A percentile compares a stretch with the other conserved stretches of the same genome.
phyloP scores from a whole-genome alignment of 2,329 filamentous ascomycete genomes.

The Curvularia sp. region DNA sequence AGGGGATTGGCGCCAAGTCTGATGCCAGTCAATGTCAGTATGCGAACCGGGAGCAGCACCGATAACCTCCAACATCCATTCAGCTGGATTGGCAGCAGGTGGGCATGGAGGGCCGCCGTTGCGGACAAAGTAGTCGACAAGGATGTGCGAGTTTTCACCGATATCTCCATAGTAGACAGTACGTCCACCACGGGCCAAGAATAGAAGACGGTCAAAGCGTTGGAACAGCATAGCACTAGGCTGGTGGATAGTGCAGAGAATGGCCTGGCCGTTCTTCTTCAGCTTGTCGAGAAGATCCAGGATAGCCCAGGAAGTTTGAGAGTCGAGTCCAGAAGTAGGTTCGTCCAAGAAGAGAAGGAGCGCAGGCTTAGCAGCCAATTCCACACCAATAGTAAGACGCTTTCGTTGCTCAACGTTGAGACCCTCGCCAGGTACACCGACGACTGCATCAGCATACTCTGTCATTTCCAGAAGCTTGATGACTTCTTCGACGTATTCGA shows the following conservation, averaged over 20 bases:
- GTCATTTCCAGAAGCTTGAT: conserved; percentile 92
- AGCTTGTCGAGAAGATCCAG: conserved; percentile 87
- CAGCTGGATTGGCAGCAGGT: conserved; percentile 76
- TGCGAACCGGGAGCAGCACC: conserved; percentile 60
- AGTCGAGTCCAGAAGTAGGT: conserved; percentile 92
- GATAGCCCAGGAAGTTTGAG: conserved; percentile 93
- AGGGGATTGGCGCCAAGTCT: conserved; percentile 57
- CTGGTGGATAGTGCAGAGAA: conserved; percentile 97
- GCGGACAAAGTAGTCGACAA: conserved; percentile 79
- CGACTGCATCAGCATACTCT: conserved; percentile 86
- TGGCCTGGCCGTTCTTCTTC: conserved; percentile 80
- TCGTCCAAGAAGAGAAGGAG: conserved; percentile 93
- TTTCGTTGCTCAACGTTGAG: conserved; percentile 70
- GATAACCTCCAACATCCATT: conserved; percentile 74
- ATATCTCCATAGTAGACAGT: conserved; percentile 86
- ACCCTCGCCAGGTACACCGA: conserved; percentile 89
- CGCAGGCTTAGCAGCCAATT: conserved; percentile 89
- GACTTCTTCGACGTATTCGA: conserved; percentile 87
- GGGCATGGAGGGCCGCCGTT: conserved; percentile 73
- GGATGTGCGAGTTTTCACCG: conserved; percentile 70
- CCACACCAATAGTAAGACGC: conserved; percentile 93
- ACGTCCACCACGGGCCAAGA: conserved; percentile 76
- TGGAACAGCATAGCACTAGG: conserved; percentile 96
- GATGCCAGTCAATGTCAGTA: conserved; percentile 60
- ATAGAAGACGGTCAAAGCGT: conserved; percentile 82